Percentiles rank a stretch among this genome's conserved stretches.
phyloP scores from a whole-genome alignment of 2,329 filamentous ascomycete genomes.

The Cladosporium sp. region DNA sequence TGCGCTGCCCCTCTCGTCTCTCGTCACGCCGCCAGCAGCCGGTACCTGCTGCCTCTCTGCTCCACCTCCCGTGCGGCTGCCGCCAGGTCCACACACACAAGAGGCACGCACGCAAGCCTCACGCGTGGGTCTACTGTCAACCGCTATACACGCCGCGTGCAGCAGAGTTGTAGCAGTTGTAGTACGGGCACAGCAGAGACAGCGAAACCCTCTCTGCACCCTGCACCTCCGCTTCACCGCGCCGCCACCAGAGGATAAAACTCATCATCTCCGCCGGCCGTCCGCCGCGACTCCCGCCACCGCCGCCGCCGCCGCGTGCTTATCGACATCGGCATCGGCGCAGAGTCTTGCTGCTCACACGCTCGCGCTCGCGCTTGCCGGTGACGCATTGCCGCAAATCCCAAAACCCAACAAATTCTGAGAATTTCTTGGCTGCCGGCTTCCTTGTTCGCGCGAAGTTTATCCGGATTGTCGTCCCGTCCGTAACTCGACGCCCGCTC shows the following conservation, averaged over 20 bases:
- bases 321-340: slow-evolving; percentile 9
- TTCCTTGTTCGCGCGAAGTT: slow-evolving; percentile 3
- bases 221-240: neutral
- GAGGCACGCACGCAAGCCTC: slow-evolving; percentile 7
- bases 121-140: slow-evolving; percentile 12
- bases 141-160: slow-evolving; percentile 7
- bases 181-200: neutral
- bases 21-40: slow-evolving; percentile 14
- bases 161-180: neutral
- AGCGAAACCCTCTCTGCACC: neutral
- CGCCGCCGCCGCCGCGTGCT: neutral
- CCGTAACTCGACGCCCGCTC: neutral
- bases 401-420: slow-evolving; percentile 5
- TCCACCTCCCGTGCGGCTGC: slow-evolving; percentile 17
- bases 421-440: slow-evolving; percentile 6
- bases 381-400: slow-evolving; percentile 14
- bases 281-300: neutral
- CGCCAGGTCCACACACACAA: slow-evolving; percentile 17
- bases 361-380: neutral
- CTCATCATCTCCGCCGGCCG: neutral
- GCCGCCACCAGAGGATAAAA: neutral
- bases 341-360: neutral
- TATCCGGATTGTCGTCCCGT: neutral
- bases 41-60: slow-evolving; percentile 17
- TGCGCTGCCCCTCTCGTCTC: slow-evolving; percentile 16